Evolutionary conservation across 805 yeast genomes (phyloP), one percentile per base, ranked within the genome.

Genomic region (Candida dajiaensis): DNA sequence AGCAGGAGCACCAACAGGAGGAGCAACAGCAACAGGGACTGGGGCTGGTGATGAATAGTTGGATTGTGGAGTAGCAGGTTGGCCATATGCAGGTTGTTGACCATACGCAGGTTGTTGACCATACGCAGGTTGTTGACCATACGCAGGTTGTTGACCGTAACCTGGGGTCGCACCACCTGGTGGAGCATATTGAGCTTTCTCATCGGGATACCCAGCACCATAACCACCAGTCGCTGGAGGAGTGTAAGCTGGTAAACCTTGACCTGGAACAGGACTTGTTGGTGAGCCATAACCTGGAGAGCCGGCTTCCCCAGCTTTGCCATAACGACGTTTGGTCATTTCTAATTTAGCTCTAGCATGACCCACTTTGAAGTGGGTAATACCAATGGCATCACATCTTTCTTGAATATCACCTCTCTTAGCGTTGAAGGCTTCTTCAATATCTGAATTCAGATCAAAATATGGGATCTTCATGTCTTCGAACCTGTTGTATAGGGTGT

Each of bases 401-500:
- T 90, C 97, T 62, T 89, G 95, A 42, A 92, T 79, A 56, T 89
- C 83, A 37, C 98, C 99, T 65, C 95, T 82, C 71, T 94, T 94
- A 52, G 72, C 73, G 28, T 64, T 67, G 68, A 83, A 94, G 3
- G 90, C 84, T 63, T 86, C 92, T 45, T 85, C 74, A 52, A 94
- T 86, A 63, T 89, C 98, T 40, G 86, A 75, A 43, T 79, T 73
- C 62, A 94, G 73, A 64, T 94, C 95, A 67, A 94, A 94, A 69
- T 94, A 94, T 15, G 97, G 97, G 55, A 94, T 94, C 70, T 94
- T 89, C 86, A 92, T 82, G 63, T 88, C 96, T 69, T 92, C 96
- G 88, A 92, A 87, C 58, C 86, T 79, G 62, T 77, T 84, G 72
- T 87, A 90, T 51, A 94, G 73, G 1, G 97, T 89, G 75, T 94